Conservation (phyloP, 2,329 filamentous ascomycete genomes). For the Aspergillus ruber region DNA sequence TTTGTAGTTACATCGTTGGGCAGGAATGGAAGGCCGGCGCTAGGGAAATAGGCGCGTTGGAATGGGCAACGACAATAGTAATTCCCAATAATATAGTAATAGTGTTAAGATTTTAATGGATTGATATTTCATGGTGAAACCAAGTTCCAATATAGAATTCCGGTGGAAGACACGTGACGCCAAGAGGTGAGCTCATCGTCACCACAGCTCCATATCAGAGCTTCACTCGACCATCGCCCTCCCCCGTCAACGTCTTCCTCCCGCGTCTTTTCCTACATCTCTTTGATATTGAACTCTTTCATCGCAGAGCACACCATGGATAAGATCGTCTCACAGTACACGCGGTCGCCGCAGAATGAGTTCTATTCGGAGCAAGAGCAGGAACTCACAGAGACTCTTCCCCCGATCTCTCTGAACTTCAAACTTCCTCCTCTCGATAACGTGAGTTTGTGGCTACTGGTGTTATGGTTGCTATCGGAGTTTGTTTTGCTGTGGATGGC, state of each 20-base stretch:
- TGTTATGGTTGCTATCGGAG: conserved; percentile 1
- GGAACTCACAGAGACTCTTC: conserved; percentile 63
- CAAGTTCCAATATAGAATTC: no score
- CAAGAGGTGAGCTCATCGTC: conserved; percentile 27
- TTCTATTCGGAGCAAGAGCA: conserved; percentile 65
- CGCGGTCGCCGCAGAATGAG: conserved; percentile 69
- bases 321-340: conserved; percentile 86
- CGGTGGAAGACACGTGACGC: conserved; percentile 20
- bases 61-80: no score
- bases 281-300: background rate
- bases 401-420: conserved; percentile 84
- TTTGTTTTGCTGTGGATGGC: background rate
- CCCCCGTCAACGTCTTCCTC: conserved; percentile 8
- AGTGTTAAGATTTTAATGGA: no score
- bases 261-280: conserved; percentile 2
- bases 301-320: conserved; percentile 59
- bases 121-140: no score
- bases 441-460: conserved; percentile 47
- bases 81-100: no score
- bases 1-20: no score
- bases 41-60: no score
- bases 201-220: conserved; percentile 18
- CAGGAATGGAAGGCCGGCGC: no score
- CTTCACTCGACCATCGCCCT: conserved; percentile 10
- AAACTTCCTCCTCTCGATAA: conserved; percentile 88